These are phyloP conservation scores for Acanthamoeba royreba DNA, from an alignment of 208 protist species.

Conservation along the genomic window DNA sequence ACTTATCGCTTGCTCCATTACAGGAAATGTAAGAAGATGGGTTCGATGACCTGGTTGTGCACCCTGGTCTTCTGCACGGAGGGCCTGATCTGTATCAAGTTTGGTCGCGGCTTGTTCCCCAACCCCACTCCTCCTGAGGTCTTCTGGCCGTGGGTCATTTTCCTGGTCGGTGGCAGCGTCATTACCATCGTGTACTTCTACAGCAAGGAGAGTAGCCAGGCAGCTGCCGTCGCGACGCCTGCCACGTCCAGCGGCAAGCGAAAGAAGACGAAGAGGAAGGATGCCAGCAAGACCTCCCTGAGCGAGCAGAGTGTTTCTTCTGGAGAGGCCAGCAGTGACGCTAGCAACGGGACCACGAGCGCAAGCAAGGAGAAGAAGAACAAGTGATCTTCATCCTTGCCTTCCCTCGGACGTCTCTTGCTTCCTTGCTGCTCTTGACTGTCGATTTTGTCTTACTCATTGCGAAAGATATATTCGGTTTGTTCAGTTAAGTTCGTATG, in stretches of 20 bases:
- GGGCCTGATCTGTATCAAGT: conserved; percentile 48
- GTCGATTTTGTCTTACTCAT: too few species aligned
- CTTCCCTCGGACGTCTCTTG: too few species aligned
- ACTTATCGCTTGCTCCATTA: neutral
- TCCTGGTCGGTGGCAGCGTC: neutral
- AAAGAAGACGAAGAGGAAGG: neutral
- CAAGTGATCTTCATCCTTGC: neutral
- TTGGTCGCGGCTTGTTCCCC: conserved; percentile 44
- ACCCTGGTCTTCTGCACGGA: conserved; percentile 18
- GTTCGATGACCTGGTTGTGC: conserved; percentile 87
- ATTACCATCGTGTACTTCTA: neutral
- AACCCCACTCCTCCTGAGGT: neutral
- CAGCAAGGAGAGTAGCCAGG: neutral
- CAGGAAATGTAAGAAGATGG: conserved; percentile 82
- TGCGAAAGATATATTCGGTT: too few species aligned
- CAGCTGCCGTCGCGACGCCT: neutral
- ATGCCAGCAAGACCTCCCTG: neutral
- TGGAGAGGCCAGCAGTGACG: neutral
- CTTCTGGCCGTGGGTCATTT: conserved; percentile 42
- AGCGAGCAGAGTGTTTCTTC: neutral
- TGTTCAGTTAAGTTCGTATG: too few species aligned
- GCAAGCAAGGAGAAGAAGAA: neutral
- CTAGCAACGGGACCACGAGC: neutral
- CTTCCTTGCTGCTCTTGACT: too few species aligned
- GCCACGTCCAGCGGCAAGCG: neutral